Evolutionary conservation across 306 rosid genomes (phyloP).

Genomic region (Corylus americana): DNA sequence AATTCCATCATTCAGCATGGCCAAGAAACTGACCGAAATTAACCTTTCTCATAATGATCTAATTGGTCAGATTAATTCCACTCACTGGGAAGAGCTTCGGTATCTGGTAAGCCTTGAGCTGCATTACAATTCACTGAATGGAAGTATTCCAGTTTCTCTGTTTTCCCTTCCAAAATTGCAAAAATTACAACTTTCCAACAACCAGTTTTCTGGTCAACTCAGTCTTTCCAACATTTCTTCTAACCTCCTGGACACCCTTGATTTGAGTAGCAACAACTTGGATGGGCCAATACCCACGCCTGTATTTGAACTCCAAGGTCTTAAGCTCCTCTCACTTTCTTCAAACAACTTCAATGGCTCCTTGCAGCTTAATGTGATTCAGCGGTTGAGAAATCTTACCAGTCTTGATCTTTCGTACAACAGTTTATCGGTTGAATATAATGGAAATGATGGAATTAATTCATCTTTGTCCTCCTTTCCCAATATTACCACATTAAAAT

Average conservation of each 20-base stretch:
- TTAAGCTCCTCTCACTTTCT: neutral
- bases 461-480: conserved; percentile 4
- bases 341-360: conserved; percentile 30
- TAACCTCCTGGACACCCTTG: neutral
- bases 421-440: conserved; percentile 16
- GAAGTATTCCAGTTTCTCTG: conserved; percentile 28
- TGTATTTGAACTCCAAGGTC: neutral
- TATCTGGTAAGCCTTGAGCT: conserved; percentile 22
- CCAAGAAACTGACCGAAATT: conserved; percentile 29
- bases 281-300: conserved; percentile 8
- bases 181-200: conserved; percentile 16
- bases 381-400: conserved; percentile 18
- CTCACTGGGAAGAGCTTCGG: conserved; percentile 14
- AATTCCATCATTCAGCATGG: conserved; percentile 38
- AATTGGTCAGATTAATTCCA: conserved; percentile 7
- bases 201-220: conserved; percentile 26
- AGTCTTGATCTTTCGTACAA: conserved; percentile 46
- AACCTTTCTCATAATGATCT: conserved; percentile 29
- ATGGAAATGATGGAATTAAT: neutral
- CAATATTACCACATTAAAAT: neutral
- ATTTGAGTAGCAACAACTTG: conserved; percentile 1
- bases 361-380: conserved; percentile 9
- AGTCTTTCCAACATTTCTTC: conserved; percentile 12
- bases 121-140: conserved; percentile 22
- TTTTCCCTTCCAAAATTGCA: conserved; percentile 24